phyloP scores from a whole-genome alignment of 139 green algal species.

The Zygnema circumcarinatum region DNA sequence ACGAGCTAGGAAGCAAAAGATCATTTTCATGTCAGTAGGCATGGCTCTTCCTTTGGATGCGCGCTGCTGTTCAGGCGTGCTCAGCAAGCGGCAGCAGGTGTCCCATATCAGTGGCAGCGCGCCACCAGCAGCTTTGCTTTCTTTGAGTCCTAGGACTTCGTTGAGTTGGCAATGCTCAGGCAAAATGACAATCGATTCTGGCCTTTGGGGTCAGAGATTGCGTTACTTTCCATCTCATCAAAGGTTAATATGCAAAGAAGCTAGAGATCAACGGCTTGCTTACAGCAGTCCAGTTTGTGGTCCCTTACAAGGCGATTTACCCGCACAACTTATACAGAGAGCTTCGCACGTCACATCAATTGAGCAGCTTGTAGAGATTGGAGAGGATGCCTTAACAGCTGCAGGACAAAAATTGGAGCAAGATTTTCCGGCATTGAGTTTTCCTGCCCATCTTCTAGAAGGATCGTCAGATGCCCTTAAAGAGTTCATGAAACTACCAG shows the following conservation, averaged over 20 bases:
- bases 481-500: slow-evolving; percentile 28
- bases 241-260: neutral
- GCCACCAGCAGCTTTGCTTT: neutral
- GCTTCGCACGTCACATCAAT: too few relatives aligned
- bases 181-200: neutral
- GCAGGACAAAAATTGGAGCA: neutral
- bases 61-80: neutral
- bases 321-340: neutral
- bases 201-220: neutral
- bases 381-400: neutral
- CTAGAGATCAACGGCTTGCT: neutral
- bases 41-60: neutral
- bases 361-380: neutral
- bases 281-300: neutral
- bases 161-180: neutral
- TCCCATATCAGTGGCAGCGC: neutral
- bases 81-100: neutral
- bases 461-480: neutral
- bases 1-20: neutral
- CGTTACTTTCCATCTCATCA: neutral
- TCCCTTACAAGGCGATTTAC: neutral
- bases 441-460: neutral
- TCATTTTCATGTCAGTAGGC: neutral
- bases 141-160: neutral
- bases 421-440: neutral